A percentile compares a stretch with the other conserved stretches of the same genome.
Evolutionary conservation across 495 filamentous ascomycete species (phyloP).

Genomic region (Penicillium riverlandense): DNA sequence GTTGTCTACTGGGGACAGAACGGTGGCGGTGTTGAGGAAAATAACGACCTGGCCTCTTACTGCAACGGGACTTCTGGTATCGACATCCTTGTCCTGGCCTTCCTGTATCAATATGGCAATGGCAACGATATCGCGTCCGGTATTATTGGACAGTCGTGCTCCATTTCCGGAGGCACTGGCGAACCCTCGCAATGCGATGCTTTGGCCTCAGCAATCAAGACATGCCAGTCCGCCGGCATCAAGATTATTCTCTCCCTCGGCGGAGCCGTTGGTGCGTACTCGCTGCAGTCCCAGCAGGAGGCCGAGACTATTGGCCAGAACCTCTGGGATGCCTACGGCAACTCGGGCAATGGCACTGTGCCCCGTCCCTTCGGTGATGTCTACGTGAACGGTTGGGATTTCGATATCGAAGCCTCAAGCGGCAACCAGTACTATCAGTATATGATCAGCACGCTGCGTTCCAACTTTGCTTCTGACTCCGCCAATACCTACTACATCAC

Average conservation of each 20-base stretch:
- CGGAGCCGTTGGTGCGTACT: conserved; percentile 32
- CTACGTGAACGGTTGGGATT: conserved; percentile 54
- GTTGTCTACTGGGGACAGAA: conserved; percentile 43
- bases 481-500: conserved; percentile 53
- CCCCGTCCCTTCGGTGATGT: conserved; percentile 47
- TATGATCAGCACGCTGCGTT: conserved; percentile 39
- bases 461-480: conserved; percentile 25
- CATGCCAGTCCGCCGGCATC: conserved; percentile 43
- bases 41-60: conserved; percentile 34
- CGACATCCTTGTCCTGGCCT: conserved; percentile 46
- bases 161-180: conserved; percentile 10
- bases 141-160: conserved; percentile 17
- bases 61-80: conserved; percentile 30
- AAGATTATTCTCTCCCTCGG: conserved; percentile 45
- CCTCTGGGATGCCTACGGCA: conserved; percentile 49
- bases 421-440: conserved; percentile 30
- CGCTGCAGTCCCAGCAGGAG: conserved; percentile 30
- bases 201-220: conserved; percentile 37
- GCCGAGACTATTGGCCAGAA: conserved; percentile 41
- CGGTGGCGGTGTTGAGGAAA: conserved; percentile 30
- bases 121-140: conserved; percentile 19
- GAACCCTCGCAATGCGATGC: conserved; percentile 30
- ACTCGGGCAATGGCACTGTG: conserved; percentile 19
- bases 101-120: conserved; percentile 37
- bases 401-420: conserved; percentile 33